Conservation (phyloP, 1,284 basidiomycete species). For the Fomitopsis pinicola region DNA sequence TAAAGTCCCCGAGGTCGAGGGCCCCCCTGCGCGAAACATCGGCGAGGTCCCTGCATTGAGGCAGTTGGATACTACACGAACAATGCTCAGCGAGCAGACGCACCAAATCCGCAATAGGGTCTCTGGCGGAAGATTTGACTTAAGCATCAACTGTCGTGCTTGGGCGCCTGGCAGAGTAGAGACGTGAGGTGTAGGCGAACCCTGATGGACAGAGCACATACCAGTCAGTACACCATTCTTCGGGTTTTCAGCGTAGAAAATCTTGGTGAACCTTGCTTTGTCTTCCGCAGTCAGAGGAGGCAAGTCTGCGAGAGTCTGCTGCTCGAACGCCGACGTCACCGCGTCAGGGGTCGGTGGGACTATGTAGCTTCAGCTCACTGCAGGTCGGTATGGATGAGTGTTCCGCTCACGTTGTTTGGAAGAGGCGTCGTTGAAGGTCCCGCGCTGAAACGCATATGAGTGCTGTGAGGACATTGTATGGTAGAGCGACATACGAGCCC, state of each 20-base stretch:
- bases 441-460: conserved; percentile 50
- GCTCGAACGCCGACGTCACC: neutral
- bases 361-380: conserved; percentile 19
- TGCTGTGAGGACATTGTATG: conserved; percentile 37
- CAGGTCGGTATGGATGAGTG: conserved; percentile 3
- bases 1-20: conserved; percentile 90
- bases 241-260: conserved; percentile 73
- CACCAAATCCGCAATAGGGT: conserved; percentile 92
- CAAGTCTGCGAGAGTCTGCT: conserved; percentile 2
- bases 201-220: conserved; percentile 27
- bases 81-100: conserved; percentile 14
- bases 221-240: conserved; percentile 73
- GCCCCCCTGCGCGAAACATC: conserved; percentile 89
- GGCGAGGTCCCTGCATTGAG: conserved; percentile 76
- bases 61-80: neutral
- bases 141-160: conserved; percentile 88
- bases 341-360: conserved; percentile 39
- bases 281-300: conserved; percentile 75
- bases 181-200: neutral
- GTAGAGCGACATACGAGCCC: conserved; percentile 13
- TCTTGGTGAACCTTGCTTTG: conserved; percentile 73
- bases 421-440: conserved; percentile 75
- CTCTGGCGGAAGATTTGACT: conserved; percentile 84
- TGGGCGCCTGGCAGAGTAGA: conserved; percentile 58
- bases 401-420: conserved; percentile 19